Base-by-base conservation (phyloP, 495 filamentous ascomycete species). In the Aspergillus coremiiformis region DNA sequence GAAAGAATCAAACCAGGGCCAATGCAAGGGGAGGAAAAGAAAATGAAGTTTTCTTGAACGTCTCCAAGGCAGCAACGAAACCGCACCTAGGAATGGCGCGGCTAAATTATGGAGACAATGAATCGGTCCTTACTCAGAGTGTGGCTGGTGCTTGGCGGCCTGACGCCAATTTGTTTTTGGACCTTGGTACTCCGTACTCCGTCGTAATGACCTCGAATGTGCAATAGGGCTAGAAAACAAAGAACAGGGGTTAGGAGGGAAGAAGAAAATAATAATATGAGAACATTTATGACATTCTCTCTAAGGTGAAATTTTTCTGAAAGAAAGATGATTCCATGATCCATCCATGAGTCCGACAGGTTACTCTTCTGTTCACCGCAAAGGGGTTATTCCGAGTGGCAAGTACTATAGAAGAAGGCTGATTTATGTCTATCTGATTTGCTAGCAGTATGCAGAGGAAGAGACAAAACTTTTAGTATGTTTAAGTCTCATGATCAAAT, bases 51-150 rank as follows among this genome's bases (percentile, higher is more conserved):
- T n/a, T 52, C 48, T 54, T 52, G 33, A 35, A 41, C 22, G 21
- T 41, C 51, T n/a, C 39, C 51, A 60, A 60, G 58, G 58, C 58
- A 57, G 52, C 58, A 60, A 54, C 58, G 48, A 59, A 54, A 53
- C 30, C 39, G 45, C 26, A 30, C 30, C 20, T n/a, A 44, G 37
- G 24, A 49, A 51, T 45, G 27, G 44, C 44, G 32, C 43, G 26
- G 32, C 44, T 35, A 33, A 41, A 47, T 47, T 47, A 42, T 29
- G 47, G 47, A 21, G 33, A 23, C 30, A 43, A 41, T 27, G 51
- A 47, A 43, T 39, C 11, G 47, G 32, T 46, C 49, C 49, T 57
- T 46, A 51, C 51, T 47, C 39, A 46, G 55, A 41, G 46, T 41
- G 50, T 53, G 50, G 50, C 50, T 30, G 47, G 45, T 29, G 47